phyloP scores from a whole-genome alignment of 2,329 filamentous ascomycete genomes.

The Ophiostoma ips region DNA sequence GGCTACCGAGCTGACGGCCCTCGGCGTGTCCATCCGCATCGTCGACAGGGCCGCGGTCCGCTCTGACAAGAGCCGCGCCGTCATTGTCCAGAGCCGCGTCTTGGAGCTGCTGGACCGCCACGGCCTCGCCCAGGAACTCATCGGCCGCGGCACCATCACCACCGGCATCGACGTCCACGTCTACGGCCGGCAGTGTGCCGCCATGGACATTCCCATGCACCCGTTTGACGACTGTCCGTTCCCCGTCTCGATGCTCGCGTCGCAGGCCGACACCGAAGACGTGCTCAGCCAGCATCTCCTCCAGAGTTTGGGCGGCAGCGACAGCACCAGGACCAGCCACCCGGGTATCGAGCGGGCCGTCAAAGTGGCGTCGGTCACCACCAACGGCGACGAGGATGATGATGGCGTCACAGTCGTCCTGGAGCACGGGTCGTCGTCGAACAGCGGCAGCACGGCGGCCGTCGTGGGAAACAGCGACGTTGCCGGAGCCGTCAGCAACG shows the following conservation, averaged over 20 bases:
- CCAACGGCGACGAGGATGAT: slow-evolving; percentile 8
- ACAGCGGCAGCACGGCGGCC: background rate
- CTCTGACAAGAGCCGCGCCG: slow-evolving; percentile 26
- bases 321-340: too few species aligned
- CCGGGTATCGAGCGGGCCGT: slow-evolving; percentile 20
- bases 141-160: slow-evolving; percentile 24
- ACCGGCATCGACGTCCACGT: slow-evolving; percentile 25
- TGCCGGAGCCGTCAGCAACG: slow-evolving; percentile 3
- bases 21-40: slow-evolving; percentile 23
- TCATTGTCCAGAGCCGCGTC: slow-evolving; percentile 34
- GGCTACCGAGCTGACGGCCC: slow-evolving; percentile 23
- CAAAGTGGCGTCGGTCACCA: slow-evolving; percentile 10
- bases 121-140: slow-evolving; percentile 21
- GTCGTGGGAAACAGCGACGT: background rate
- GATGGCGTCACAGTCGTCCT: slow-evolving; percentile 15
- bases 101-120: slow-evolving; percentile 36
- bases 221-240: slow-evolving; percentile 13
- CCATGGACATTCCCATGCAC: slow-evolving; percentile 18
- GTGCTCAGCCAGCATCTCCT: slow-evolving; percentile 27
- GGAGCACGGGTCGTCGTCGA: background rate
- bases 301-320: slow-evolving; percentile 7
- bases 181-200: slow-evolving; percentile 20
- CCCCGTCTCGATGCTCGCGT: slow-evolving; percentile 13
- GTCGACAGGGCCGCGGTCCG: slow-evolving; percentile 22
- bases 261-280: slow-evolving; percentile 16